Percentiles rank a stretch among this genome's conserved stretches.
Conservation (phyloP, 768 basidiomycete species). For the Tricholoma flavovirens region DNA sequence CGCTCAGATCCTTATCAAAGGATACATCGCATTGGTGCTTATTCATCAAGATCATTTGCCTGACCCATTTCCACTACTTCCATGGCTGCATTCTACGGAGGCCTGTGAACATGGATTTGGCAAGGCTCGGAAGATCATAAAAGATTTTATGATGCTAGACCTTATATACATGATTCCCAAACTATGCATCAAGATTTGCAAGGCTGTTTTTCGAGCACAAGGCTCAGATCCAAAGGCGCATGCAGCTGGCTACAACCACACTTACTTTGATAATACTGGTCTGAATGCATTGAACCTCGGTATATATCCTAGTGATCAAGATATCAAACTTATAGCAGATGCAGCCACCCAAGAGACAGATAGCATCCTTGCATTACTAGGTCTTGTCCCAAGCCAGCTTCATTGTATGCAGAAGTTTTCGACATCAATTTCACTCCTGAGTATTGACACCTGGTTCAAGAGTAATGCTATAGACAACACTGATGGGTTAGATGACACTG, state of each 20-base stretch:
- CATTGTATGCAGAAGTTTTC: neutral
- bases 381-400: slow-evolving; percentile 2
- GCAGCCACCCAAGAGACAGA: slow-evolving; percentile 16
- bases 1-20: no score
- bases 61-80: no score
- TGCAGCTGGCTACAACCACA: no score
- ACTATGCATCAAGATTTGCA: slow-evolving; percentile 17
- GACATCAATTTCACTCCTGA: no score
- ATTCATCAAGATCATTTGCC: slow-evolving; percentile 29
- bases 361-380: no score
- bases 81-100: slow-evolving; percentile 27
- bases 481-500: no score
- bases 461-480: no score
- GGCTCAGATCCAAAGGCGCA: slow-evolving; percentile 15
- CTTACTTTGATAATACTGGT: slow-evolving; percentile 17
- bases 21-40: slow-evolving; percentile 25
- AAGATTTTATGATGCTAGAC: slow-evolving; percentile 24
- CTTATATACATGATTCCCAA: slow-evolving; percentile 24
- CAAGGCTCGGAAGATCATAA: no score
- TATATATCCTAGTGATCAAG: slow-evolving; percentile 17
- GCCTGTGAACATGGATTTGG: no score
- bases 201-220: slow-evolving; percentile 13
- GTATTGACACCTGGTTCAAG: slow-evolving; percentile 1
- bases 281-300: slow-evolving; percentile 13
- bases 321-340: slow-evolving; percentile 14